Base-by-base conservation (phyloP, 1,284 basidiomycete species). In the Peniophora sp. region DNA sequence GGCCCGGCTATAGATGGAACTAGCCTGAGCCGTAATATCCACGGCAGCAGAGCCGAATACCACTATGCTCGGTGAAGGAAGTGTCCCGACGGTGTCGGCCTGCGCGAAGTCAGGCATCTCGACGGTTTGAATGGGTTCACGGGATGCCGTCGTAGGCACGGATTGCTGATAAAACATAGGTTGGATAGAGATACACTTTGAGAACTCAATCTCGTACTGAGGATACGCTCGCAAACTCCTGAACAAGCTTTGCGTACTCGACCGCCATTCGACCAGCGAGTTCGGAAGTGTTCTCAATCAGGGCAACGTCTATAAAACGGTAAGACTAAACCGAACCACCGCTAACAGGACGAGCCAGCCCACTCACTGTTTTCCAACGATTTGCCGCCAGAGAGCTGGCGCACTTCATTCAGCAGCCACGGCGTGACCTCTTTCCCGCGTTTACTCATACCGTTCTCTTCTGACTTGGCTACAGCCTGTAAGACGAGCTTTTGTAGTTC, bases 361-460 rank as follows among this genome's bases (percentile, higher is more conserved):
- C 36, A 73, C 78, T 63, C 52, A 88, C 85, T 90, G 58, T 79
- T 85, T 39, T 74, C 70, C 48, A 95, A 68, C 2, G 92, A 92
- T 53, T 72, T 73, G 3, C 92, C 91, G 37, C 76, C 63, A 0
- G 90, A 93, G 45, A 99, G 72, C 64, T 97, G 86, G 8, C 79
- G 79, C 1, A 99, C 87, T 17, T 95, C 81, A 52, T 78, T 76
- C 24, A 99, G 73, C 11, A 99, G 74, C 96, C 96, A 99, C 2
- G 97, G 97, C 1, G 97, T 99, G 10, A 83, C 94, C 55, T 93
- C 88, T 62, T 97, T 98, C 5, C 97, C 97, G 12, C 74, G 71
- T 58, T 76, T 85, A 61, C 81, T 87, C 47, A 97, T 75, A 0
- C 94, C 93, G 57, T 85, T 86, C 56, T 80, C 77, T 55, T 91